A percentile compares a stretch with the other conserved stretches of the same genome.
Conservation (phyloP, 371 early-diverging fungal genomes). For the Dichotomocladium elegans region DNA sequence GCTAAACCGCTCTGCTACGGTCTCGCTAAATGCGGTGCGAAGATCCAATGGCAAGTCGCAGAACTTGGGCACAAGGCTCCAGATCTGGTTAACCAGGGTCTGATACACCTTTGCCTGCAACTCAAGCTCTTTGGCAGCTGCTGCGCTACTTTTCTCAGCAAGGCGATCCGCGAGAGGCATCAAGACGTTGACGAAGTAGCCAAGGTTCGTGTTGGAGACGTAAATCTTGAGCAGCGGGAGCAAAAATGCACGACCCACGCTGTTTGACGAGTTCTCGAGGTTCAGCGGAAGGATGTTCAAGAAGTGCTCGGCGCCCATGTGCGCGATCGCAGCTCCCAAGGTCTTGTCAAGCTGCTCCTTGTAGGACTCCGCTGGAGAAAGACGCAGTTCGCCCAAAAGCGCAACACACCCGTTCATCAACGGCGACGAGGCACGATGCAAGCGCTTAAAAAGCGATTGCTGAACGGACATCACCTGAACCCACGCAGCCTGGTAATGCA, state of each 20-base stretch:
- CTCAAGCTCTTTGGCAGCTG: conserved; percentile 57
- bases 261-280: conserved; percentile 55
- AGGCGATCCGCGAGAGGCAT: conserved; percentile 80
- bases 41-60: conserved; percentile 83
- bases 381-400: conserved; percentile 75
- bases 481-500: conserved; percentile 84
- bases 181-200: conserved; percentile 68
- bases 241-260: conserved; percentile 77
- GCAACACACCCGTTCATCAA: conserved; percentile 61
- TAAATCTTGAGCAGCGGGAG: conserved; percentile 77
- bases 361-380: conserved; percentile 77
- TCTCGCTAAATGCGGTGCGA: conserved; percentile 49
- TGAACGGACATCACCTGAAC: conserved; percentile 71
- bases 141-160: conserved; percentile 58
- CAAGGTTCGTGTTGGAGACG: conserved; percentile 74
- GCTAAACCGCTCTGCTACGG: conserved; percentile 68
- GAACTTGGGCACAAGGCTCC: conserved; percentile 85
- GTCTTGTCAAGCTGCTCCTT: conserved; percentile 84
- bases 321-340: conserved; percentile 74
- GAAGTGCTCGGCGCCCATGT: conserved; percentile 80
- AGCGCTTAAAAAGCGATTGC: conserved; percentile 70
- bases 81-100: conserved; percentile 85
- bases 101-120: conserved; percentile 90
- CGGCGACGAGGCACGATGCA: conserved; percentile 64
- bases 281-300: conserved; percentile 84